Conservation (phyloP, 768 basidiomycete species). For the Amanita muscaria region DNA sequence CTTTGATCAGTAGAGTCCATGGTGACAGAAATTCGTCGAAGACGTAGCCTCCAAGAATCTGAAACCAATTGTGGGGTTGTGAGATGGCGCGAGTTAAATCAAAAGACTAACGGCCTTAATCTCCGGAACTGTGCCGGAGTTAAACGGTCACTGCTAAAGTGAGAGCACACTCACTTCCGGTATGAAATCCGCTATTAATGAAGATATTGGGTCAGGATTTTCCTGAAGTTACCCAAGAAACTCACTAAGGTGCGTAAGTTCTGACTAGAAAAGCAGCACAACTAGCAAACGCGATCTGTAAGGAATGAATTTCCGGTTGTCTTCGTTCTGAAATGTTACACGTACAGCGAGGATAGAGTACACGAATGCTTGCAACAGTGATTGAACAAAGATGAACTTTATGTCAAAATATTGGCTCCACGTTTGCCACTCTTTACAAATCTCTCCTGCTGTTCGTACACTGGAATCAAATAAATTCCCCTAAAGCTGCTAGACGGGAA, state of each 20-base stretch:
- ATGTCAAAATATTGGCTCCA: conserved; percentile 58
- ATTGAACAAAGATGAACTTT: conserved; percentile 46
- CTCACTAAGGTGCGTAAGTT: conserved; percentile 65
- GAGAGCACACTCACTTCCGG: conserved; percentile 50
- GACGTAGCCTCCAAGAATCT: conserved; percentile 81
- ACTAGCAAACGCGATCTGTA: conserved; percentile 51
- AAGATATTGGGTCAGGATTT: conserved; percentile 6
- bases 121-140: conserved; percentile 48
- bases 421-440: conserved; percentile 57
- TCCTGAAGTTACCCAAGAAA: conserved; percentile 2
- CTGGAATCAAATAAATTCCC: conserved; percentile 3
- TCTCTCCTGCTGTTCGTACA: conserved; percentile 44
- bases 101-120: conserved; percentile 55
- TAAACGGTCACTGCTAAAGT: neutral
- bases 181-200: conserved; percentile 63
- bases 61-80: neutral
- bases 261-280: conserved; percentile 57
- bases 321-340: conserved; percentile 4
- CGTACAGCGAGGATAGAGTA: conserved; percentile 60
- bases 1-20: conserved; percentile 82
- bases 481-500: conserved; percentile 11
- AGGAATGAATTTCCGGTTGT: conserved; percentile 2
- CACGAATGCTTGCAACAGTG: conserved; percentile 54
- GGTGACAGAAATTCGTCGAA: conserved; percentile 80
- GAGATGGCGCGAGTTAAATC: neutral